A percentile compares a stretch with the other conserved stretches of the same genome.
These are phyloP conservation scores for Miamiensis avidus DNA, from an alignment of 169 alveolate genomes.

Conservation along the genomic window DNA sequence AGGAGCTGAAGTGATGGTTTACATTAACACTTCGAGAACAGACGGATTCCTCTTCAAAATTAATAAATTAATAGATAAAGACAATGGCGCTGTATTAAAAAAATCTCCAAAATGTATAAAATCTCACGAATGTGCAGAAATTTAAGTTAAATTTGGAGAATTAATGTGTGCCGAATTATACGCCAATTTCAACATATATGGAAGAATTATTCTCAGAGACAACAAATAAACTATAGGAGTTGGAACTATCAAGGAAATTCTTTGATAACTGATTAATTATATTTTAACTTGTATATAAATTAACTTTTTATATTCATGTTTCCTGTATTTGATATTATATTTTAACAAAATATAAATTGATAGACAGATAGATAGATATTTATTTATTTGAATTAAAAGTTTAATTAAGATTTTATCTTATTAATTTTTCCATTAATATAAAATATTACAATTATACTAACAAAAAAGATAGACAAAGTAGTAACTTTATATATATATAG, in stretches of 20 bases:
- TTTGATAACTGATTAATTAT: slow-evolving; percentile 1
- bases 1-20: slow-evolving; percentile 69
- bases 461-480: too few relatives aligned
- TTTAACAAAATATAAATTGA: too few relatives aligned
- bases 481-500: too few relatives aligned
- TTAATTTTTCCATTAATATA: too few relatives aligned
- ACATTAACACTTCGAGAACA: slow-evolving; percentile 59
- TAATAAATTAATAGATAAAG: slow-evolving; percentile 56
- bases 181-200: slow-evolving; percentile 50
- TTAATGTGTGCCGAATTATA: slow-evolving; percentile 58
- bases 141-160: slow-evolving; percentile 38
- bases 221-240: slow-evolving; percentile 61
- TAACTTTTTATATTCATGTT: too few relatives aligned
- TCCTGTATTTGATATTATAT: too few relatives aligned
- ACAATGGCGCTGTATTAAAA: slow-evolving; percentile 51
- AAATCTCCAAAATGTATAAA: slow-evolving; percentile 60
- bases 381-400: too few relatives aligned
- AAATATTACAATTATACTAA: too few relatives aligned
- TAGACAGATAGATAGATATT: too few relatives aligned
- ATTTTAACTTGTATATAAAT: neutral
- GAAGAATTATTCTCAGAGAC: slow-evolving; percentile 65
- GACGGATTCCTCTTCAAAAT: slow-evolving; percentile 53
- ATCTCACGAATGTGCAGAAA: slow-evolving; percentile 28
- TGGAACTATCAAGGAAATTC: slow-evolving; percentile 58
- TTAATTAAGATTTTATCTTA: too few relatives aligned